Base-by-base conservation (phyloP, 2,329 filamentous ascomycete genomes). In the Calonectria hongkongensis region DNA sequence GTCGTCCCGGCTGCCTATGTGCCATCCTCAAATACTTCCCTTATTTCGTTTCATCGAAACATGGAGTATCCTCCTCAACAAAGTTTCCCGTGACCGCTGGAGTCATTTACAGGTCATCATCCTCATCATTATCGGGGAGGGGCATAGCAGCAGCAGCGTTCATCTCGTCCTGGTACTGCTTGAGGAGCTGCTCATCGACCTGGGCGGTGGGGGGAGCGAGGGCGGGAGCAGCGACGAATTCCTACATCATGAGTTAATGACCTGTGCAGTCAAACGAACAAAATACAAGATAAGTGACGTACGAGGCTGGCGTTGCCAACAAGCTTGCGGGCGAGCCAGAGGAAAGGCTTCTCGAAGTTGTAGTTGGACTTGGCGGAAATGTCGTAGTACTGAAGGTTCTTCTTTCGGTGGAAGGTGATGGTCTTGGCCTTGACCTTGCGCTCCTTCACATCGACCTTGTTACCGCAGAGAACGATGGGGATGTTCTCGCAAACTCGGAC, bases 381-480 rank as follows among this genome's bases (percentile, higher is more conserved):
- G 82, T 98, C 97, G 92, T 99, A 99, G 92, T 98, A 99, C 89
- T 99, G 97, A 66, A 99, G 93, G 89, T 98, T 99, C 94, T 99
- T 99, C 95, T 99, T 99, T 89, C 97, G 95, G 92, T 99, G 97
- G 94, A 99, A 99, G 80, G 97, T 99, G 88, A 99, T 99, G 85
- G 96, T 97, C 95, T 99, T 99, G 85, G 97, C 97, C 93, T 99
- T 99, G 86, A 99, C 97, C 90, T 99, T 99, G 88, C 97, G 95
- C 92, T 99, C 97, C 94, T 99, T 99, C 79, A 99, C 97, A 84
- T 99, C 96, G 86, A 99, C 96, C 92, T 99, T 99, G 94, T 99
- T 99, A 84, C 96, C 96, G 87, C 93, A 95, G 78, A 99, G 94
- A 82, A 98, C 97, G 83, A 99, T 98, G 81, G 96, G 96, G 83